Base-by-base conservation (phyloP, 371 early-diverging fungal genomes). In the Mucor ambiguus region DNA sequence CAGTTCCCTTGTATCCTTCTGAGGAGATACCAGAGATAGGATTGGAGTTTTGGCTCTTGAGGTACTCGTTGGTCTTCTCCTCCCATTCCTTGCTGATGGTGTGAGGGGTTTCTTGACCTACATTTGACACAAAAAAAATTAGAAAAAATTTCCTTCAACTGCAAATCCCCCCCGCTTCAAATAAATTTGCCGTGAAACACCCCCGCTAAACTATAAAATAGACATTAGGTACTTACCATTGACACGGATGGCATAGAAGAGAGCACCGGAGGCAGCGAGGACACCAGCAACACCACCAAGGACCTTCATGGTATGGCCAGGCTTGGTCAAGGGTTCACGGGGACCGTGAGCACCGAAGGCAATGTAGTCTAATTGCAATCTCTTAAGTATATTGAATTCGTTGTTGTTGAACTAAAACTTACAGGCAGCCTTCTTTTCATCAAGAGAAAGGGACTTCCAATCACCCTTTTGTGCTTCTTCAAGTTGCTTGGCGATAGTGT, bases 311-410 rank as follows among this genome's bases (percentile, higher is more conserved):
- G 74, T 78, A 73, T 93, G 86, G 63, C 89, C 89, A 55, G 95
- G 90, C 78, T 92, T 87, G 58, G 80, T 80, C 56, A 87, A 75
- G 32, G 92, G 92, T 70, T 90, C 88, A 74, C 98, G 95, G 64
- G 92, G 91, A 78, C 94, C 96, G 84, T 97, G 94, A 54, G 93
- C 86, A 63, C 98, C 98, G 78, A 95, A 98, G 54, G 97, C 94
- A 72, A 97, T 90, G 81, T 89, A 97, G 85, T 95, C 81, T 78
- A 60, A 44, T 64, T 59, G 57, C 52, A 20, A 52, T 32, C 11
- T 32, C 20, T 18, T 30, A 30, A 20, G 16, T 49, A 20, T 10
- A 41, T 12, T 12, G 9, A 12, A 30, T 30, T 43, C 33, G 14
- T 4, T 29, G n/a, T 22, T 56, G 56, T 18, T 41, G 41, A 18